Percentiles rank a stretch among this genome's conserved stretches.
These are phyloP conservation scores for Corchorus olitorius DNA, from an alignment of 345 rosid species.

Conservation along the genomic window DNA sequence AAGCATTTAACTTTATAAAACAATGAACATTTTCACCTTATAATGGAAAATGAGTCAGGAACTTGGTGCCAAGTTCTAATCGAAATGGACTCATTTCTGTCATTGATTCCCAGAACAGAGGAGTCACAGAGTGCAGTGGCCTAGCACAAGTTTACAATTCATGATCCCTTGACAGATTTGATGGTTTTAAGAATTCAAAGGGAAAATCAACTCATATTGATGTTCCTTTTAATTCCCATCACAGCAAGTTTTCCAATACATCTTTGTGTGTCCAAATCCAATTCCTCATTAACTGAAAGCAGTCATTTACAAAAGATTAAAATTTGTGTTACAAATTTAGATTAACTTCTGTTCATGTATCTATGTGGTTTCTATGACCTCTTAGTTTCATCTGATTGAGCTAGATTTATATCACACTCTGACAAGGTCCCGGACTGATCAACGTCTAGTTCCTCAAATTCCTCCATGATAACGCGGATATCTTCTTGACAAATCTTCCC, in stretches of 20 bases:
- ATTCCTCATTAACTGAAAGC: not conserved
- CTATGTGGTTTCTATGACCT: not conserved
- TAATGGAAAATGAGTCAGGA: not conserved
- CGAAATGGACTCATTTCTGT: not conserved
- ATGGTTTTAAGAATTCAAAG: too few relatives aligned
- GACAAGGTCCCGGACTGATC: conserved; percentile 26
- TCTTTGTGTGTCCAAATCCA: not conserved
- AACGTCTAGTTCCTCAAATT: conserved; percentile 63
- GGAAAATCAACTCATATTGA: too few relatives aligned
- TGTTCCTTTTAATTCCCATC: not conserved
- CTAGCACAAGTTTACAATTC: not conserved
- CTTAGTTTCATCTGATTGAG: conserved; percentile 19
- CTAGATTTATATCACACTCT: conserved; percentile 13
- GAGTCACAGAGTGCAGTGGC: not conserved
- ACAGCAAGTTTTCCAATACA: not conserved
- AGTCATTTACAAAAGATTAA: not conserved
- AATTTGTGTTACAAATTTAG: not conserved
- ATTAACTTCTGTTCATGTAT: not conserved
- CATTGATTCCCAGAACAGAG: not conserved
- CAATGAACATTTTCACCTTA: not conserved
- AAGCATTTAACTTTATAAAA: not conserved
- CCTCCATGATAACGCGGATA: conserved; percentile 43
- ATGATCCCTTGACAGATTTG: too few relatives aligned
- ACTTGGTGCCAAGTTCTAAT: not conserved
- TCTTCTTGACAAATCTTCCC: conserved; percentile 68